These are phyloP conservation scores for Lumnitzera racemosa DNA, from an alignment of 345 rosid species.

Conservation along the genomic window DNA sequence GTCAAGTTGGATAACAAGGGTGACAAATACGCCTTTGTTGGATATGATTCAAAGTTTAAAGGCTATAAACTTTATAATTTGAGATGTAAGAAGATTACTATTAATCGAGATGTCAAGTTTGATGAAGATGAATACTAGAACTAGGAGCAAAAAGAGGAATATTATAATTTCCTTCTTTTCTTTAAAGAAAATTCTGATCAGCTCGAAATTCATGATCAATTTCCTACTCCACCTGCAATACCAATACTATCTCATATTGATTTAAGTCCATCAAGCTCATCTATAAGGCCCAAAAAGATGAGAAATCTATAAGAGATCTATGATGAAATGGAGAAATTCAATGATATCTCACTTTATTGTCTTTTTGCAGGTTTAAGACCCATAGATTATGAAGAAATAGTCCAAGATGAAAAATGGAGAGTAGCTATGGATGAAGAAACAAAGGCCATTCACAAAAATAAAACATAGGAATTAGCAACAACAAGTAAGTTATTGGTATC, in stretches of 20 bases:
- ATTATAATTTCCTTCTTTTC: too few relatives aligned
- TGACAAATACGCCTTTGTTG: too few relatives aligned
- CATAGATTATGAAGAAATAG: not conserved
- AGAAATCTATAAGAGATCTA: not conserved
- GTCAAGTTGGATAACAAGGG: not conserved
- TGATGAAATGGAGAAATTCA: not conserved
- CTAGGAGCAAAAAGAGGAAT: too few relatives aligned
- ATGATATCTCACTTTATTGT: not conserved
- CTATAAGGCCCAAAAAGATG: too few relatives aligned
- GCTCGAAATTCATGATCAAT: too few relatives aligned
- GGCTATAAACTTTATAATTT: not conserved
- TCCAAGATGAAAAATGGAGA: not conserved
- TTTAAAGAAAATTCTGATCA: too few relatives aligned
- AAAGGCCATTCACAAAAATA: not conserved
- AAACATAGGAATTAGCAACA: not conserved
- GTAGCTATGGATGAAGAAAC: constrained; percentile 4
- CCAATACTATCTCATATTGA: too few relatives aligned
- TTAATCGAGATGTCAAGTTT: constrained; percentile 1
- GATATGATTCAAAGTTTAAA: not conserved
- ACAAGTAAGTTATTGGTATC: not conserved
- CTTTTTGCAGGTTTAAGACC: not conserved
- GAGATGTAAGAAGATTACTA: not conserved
- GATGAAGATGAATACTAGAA: not conserved
- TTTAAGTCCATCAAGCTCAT: too few relatives aligned
- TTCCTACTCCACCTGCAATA: too few relatives aligned